Evolutionary conservation across 1,139 yeast genomes (phyloP).

Genomic region (Meyerozyma athensensis): DNA sequence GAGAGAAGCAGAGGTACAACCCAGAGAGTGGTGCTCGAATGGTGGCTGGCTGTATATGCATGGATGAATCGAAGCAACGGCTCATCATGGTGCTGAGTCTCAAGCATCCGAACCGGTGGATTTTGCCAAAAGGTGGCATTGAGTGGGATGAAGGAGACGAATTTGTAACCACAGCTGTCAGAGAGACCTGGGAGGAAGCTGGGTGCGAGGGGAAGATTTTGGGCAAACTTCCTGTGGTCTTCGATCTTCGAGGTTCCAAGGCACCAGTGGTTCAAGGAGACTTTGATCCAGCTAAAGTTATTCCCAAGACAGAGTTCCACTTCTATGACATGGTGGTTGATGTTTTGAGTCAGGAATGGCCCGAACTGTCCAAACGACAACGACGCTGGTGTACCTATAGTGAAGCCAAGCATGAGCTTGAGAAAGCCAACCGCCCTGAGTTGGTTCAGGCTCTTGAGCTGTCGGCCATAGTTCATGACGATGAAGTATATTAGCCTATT

Average conservation of each 20-base stretch:
- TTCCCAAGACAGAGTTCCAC: conserved; percentile 77
- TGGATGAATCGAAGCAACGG: conserved; percentile 51
- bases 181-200: conserved; percentile 99
- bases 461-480: conserved; percentile 39
- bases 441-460: conserved; percentile 58
- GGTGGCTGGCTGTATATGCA: conserved; percentile 86
- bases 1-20: conserved; percentile 39
- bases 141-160: conserved; percentile 76
- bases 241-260: conserved; percentile 64
- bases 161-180: conserved; percentile 51
- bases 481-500: conserved; percentile 16
- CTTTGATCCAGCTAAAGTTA: conserved; percentile 32
- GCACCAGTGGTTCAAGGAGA: conserved; percentile 46
- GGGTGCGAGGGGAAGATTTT: conserved; percentile 71
- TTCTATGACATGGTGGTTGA: conserved; percentile 71
- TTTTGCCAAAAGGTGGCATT: conserved; percentile 94
- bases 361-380: conserved; percentile 58
- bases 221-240: conserved; percentile 55
- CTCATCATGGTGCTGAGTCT: conserved; percentile 78
- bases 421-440: conserved; percentile 61
- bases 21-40: conserved; percentile 68
- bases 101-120: conserved; percentile 66
- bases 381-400: conserved; percentile 73
- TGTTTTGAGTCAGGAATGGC: conserved; percentile 61
- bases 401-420: conserved; percentile 66